Evolutionary conservation across 1,284 basidiomycete genomes (phyloP), one percentile per base, ranked within the genome.

Genomic region (Sanghuangporus weigelae): DNA sequence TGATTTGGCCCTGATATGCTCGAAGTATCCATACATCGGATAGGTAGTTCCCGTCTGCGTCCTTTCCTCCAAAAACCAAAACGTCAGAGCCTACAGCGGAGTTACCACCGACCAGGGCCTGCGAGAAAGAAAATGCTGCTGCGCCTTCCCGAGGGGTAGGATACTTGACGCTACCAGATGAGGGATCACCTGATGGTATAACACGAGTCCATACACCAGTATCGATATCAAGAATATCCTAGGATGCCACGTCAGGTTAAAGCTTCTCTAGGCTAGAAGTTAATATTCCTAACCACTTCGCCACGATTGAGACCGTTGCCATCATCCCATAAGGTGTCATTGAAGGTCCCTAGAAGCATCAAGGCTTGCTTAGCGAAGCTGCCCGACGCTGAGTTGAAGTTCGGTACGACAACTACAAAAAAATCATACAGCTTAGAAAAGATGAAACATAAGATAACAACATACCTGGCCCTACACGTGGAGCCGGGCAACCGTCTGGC

Each of bases 41-140:
- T 3, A 91, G 77, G 70, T 89, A 86, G 48, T 78, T 82, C 19
- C 90, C 90, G 59, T 76, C 71, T 40, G 78, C 76, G 72, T 90
- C 88, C 68, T 82, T 80, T 31, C 90, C 90, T 53, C 90, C 90
- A 69, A 90, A 93, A 11, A 93, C 82, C 55, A 93, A 80, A n/a
- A 83, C 88, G 70, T 93, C 91, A 31, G 88, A 79, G 39, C 81
- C 83, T n/a, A 70, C 69, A 39, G 70, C 72, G 23, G 81, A 78
- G 42, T 79, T 75, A 8, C 69, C 68, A 7, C 90, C 89, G 14
- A 89, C 85, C 8, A 92, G 77, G 1, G 81, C 78, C 57, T 73
- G 66, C 16, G 71, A 67, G 67, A 76, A 85, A 4, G 87, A 83
- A 48, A 90, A 71, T 1, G 82, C 86, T n/a, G 80, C 81, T 31